Percentiles rank a stretch among this genome's conserved stretches.
These are phyloP conservation scores for Jatropha podagrica DNA, from an alignment of 441 rosid species.

Conservation along the genomic window DNA sequence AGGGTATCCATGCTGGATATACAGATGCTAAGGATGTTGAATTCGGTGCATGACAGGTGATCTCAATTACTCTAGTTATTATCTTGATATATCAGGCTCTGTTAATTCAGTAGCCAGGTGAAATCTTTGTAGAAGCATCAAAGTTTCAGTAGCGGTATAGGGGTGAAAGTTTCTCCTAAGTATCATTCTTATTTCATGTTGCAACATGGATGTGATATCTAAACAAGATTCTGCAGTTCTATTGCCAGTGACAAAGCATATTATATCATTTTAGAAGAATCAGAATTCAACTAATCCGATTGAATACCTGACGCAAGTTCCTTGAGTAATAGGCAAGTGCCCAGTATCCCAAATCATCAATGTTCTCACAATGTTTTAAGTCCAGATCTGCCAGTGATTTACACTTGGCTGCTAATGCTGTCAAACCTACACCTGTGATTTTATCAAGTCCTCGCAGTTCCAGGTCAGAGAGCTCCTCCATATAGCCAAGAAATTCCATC, in stretches of 20 bases:
- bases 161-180: not conserved
- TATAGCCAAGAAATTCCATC: conserved; percentile 44
- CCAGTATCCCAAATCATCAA: conserved; percentile 79
- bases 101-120: not conserved
- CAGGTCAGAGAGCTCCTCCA: conserved; percentile 61
- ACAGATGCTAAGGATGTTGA: not conserved
- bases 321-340: conserved; percentile 62
- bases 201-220: not conserved
- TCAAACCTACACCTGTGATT: conserved; percentile 60
- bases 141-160: not conserved
- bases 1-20: not conserved
- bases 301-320: conserved; percentile 79
- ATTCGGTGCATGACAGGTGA: not conserved
- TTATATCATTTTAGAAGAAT: not conserved
- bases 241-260: not conserved
- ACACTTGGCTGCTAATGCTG: conserved; percentile 58
- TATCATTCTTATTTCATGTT: not conserved
- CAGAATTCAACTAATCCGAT: not conserved
- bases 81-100: not conserved
- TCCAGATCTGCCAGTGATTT: conserved; percentile 64
- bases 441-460: conserved; percentile 67
- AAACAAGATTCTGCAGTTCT: not conserved
- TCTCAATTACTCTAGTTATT: not conserved
- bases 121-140: not conserved
- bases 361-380: conserved; percentile 63